phyloP scores from a whole-genome alignment of 176 grass and related monocot genomes.

The Aegilops speltoides region DNA sequence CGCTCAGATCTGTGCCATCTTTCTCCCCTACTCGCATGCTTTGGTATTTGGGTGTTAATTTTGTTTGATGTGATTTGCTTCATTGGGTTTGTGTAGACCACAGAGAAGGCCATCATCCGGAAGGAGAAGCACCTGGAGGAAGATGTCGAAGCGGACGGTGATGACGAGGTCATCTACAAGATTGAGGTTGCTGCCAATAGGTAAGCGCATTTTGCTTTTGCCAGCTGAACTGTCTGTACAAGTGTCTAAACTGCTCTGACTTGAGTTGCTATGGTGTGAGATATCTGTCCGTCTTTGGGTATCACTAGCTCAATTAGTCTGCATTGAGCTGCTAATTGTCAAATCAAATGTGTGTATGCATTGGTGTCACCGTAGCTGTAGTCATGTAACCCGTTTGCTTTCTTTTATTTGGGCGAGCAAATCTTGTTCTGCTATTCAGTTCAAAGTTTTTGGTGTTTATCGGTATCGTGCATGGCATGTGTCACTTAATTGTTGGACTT shows the following conservation, averaged over 20 bases:
- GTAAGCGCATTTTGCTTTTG: conserved; percentile 26
- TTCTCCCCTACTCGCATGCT: not conserved
- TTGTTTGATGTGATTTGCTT: not conserved
- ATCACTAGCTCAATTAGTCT: not conserved
- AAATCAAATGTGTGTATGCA: not conserved
- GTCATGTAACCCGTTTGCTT: not conserved
- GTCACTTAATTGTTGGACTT: not conserved
- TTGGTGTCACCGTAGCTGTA: not conserved
- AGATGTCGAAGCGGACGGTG: conserved; percentile 43
- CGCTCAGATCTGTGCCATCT: not conserved
- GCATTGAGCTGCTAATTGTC: conserved; percentile 1
- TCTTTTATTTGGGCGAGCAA: not conserved
- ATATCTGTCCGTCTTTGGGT: not conserved
- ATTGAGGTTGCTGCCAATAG: conserved; percentile 90
- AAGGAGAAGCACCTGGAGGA: conserved; percentile 90
- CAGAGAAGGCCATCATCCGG: conserved; percentile 88
- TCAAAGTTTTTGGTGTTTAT: not conserved
- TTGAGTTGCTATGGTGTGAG: not conserved
- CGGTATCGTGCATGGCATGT: not conserved
- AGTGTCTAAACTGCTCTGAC: not conserved
- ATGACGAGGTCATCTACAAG: conserved; percentile 96
- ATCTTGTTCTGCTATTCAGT: not conserved
- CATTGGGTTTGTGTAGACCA: conserved; percentile 43
- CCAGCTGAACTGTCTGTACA: not conserved
- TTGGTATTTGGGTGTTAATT: not conserved